Evolutionary conservation across 768 basidiomycete genomes (phyloP).

Genomic region (Pilatotrama ljubarskyi): DNA sequence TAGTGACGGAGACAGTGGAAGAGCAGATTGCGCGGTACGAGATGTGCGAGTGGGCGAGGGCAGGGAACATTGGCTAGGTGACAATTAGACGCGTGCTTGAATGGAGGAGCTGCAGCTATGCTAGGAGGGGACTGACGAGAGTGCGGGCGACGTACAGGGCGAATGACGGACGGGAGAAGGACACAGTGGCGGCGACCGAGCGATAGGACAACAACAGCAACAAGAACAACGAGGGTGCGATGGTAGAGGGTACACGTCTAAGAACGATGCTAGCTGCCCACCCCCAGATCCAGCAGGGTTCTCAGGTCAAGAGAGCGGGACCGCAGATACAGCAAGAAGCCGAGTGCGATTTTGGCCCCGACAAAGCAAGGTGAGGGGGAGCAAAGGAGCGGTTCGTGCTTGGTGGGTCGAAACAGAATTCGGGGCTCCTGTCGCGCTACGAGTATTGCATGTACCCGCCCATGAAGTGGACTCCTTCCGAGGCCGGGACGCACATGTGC

Average conservation of each 20-base stretch:
- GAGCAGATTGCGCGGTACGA: neutral
- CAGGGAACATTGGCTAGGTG: neutral
- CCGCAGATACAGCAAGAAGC: neutral
- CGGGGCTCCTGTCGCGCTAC: neutral
- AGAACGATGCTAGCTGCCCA: too few species aligned
- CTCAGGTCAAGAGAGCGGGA: too few species aligned
- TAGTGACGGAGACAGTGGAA: neutral
- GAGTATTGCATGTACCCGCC: slow-evolving; percentile 23
- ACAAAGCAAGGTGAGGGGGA: neutral
- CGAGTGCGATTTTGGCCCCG: neutral
- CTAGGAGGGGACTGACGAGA: slow-evolving; percentile 1
- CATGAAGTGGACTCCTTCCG: slow-evolving; percentile 18
- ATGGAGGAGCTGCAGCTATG: neutral
- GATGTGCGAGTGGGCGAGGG: neutral
- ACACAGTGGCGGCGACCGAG: slow-evolving; percentile 4
- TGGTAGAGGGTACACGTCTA: neutral
- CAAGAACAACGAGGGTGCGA: neutral
- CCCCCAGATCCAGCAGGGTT: too few species aligned
- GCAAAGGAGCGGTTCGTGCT: neutral
- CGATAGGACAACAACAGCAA: neutral
- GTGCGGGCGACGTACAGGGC: slow-evolving; percentile 2
- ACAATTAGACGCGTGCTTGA: slow-evolving; percentile 6
- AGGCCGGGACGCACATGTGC: slow-evolving; percentile 24
- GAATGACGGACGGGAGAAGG: neutral
- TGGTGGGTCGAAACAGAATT: too few species aligned